Percentiles rank a stretch among this genome's conserved stretches.
phyloP scores from a whole-genome alignment of 2,329 filamentous ascomycete genomes.

The Esteya vermicola region DNA sequence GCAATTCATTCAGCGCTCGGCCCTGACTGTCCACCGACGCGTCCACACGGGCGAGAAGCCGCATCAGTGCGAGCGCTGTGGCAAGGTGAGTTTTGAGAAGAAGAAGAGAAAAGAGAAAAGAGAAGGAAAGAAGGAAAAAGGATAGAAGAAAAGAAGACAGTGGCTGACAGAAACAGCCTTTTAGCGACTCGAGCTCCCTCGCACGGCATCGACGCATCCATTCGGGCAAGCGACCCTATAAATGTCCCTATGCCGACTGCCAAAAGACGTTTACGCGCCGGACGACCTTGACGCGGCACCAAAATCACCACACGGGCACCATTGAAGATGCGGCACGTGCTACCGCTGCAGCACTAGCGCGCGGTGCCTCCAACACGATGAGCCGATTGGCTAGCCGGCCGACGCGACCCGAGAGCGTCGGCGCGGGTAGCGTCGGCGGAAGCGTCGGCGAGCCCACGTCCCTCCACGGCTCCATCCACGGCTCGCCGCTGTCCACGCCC shows the following conservation, averaged over 20 bases:
- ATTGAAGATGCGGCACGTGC: slow-evolving; percentile 86
- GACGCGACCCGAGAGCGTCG: slow-evolving; percentile 45
- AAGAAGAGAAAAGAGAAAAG: background rate
- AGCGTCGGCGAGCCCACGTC: no score
- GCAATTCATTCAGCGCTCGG: slow-evolving; percentile 58
- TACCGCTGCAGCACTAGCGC: slow-evolving; percentile 71
- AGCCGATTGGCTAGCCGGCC: slow-evolving; percentile 25
- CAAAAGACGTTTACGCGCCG: slow-evolving; percentile 97
- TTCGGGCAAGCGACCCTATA: slow-evolving; percentile 89
- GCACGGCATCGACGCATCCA: slow-evolving; percentile 90
- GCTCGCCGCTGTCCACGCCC: slow-evolving; percentile 63
- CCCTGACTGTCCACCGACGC: slow-evolving; percentile 55
- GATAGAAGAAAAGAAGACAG: background rate
- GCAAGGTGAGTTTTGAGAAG: slow-evolving; percentile 53
- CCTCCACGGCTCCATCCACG: slow-evolving; percentile 53
- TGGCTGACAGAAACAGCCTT: slow-evolving; percentile 47
- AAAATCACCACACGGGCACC: slow-evolving; percentile 90
- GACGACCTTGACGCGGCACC: slow-evolving; percentile 87
- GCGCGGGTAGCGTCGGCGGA: slow-evolving; percentile 31
- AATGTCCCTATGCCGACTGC: slow-evolving; percentile 93
- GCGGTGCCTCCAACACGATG: slow-evolving; percentile 22
- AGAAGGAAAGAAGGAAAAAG: background rate
- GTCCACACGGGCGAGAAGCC: slow-evolving; percentile 77
- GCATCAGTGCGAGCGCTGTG: slow-evolving; percentile 72
- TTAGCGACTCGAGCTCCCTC: slow-evolving; percentile 89